Percentiles rank a stretch among this genome's conserved stretches.
These are phyloP conservation scores for Cercospora zeae-maydis DNA, from an alignment of 2,329 filamentous ascomycete genomes.

Conservation along the genomic window DNA sequence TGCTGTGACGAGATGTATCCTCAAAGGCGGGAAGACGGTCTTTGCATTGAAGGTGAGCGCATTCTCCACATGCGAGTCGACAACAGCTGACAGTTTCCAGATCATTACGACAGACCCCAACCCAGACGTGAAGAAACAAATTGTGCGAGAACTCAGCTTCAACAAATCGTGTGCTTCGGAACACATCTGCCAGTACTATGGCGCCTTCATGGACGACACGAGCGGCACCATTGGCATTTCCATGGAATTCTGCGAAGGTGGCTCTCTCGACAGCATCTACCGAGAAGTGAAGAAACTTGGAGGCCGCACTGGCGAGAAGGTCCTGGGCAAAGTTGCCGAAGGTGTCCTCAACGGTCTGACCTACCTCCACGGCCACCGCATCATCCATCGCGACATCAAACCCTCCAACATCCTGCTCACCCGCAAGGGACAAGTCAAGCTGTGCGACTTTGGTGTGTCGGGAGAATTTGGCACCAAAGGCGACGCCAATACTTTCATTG, in stretches of 20 bases:
- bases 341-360: conserved; percentile 90
- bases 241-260: conserved; percentile 98
- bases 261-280: conserved; percentile 94
- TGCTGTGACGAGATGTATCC: conserved; percentile 83
- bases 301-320: conserved; percentile 92
- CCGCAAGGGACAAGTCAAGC: conserved; percentile 87
- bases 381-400: conserved; percentile 98
- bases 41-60: conserved; percentile 85
- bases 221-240: conserved; percentile 96
- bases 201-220: conserved; percentile 92
- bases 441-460: conserved; percentile 97
- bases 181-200: conserved; percentile 96
- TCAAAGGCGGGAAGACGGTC: conserved; percentile 87
- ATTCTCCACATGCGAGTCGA: background rate
- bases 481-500: conserved; percentile 97
- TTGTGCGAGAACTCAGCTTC: conserved; percentile 91
- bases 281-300: conserved; percentile 94
- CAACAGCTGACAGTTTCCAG: conserved; percentile 46
- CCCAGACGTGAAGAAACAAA: conserved; percentile 97
- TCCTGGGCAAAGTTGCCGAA: conserved; percentile 93
- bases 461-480: conserved; percentile 98
- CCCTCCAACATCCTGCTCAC: conserved; percentile 95
- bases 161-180: conserved; percentile 96
- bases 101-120: conserved; percentile 98
- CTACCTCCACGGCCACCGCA: conserved; percentile 91